Evolutionary conservation across 2,329 filamentous ascomycete genomes (phyloP), one percentile per base, ranked within the genome.

Genomic region (Eutypella sp.): DNA sequence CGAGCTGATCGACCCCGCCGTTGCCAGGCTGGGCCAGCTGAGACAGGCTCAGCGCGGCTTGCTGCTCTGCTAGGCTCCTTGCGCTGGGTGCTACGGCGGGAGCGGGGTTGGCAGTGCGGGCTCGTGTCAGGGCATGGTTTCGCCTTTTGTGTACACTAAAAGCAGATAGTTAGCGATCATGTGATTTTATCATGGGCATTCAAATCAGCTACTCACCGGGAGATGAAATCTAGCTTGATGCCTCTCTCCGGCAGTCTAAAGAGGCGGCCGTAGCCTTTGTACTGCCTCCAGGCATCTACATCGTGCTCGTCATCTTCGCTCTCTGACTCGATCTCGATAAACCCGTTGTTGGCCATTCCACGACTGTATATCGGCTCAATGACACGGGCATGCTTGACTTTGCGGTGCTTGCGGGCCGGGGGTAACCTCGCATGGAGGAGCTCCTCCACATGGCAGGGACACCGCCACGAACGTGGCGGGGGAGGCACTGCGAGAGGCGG

Each of bases 371-470:
- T 66, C 2, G 80, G 79, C 27, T 70, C 68, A 52, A 84, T 74
- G 39, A 66, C 62, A 2, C 74, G 65, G 10, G 71, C 67, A 40
- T 74, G 72, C 64, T 79, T 84, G 59, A 84, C 67, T 63, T 74
- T 81, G 51, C 81, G 79, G 64, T 76, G 79, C 46, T 75, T 74
- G 60, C 84, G 81, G 20, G 80, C 80, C 4, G 79, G 79, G 2
- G 71, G 80, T 22, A 84, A 70, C 40, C 72, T 66, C 18, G 76
- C 70, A 24, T 69, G 70, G 47, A 95, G 73, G 46, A 91, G 76
- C 51, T 92, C 84, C 44, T 93, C 88, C 36, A 86, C 75, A 63
- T 99, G 93, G 52, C 87, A 82, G 41, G 92, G 92, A 62, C 93
- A 99, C 66, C 83, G 85, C 89, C 90, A 99, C 45, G 83, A 85